These are phyloP conservation scores for Neocatenulostroma microsporum DNA, from an alignment of 2,329 filamentous ascomycete species.

Conservation along the genomic window DNA sequence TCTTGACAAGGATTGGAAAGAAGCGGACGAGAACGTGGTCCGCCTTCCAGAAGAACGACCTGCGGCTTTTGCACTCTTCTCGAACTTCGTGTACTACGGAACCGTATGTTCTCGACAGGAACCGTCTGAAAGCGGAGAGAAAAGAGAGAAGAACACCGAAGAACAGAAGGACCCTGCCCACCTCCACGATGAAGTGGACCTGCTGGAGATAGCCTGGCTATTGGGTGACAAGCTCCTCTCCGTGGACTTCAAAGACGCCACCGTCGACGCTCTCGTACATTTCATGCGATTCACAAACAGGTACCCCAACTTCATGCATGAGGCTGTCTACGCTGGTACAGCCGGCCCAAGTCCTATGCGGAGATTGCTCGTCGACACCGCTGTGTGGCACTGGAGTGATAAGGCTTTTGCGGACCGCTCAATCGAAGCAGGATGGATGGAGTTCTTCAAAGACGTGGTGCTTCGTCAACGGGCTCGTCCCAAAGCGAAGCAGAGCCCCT, in stretches of 20 bases:
- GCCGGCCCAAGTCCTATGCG: background rate
- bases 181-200: background rate
- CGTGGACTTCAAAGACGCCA: slow-evolving; percentile 15
- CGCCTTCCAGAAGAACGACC: slow-evolving; percentile 6
- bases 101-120: no score
- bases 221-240: slow-evolving; percentile 18
- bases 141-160: no score
- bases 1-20: slow-evolving; percentile 9
- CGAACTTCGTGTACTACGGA: slow-evolving; percentile 12
- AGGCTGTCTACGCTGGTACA: background rate
- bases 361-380: background rate
- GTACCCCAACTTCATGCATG: no score
- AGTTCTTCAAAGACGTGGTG: no score
- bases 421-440: no score
- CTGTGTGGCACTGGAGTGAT: background rate
- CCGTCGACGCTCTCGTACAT: slow-evolving; percentile 11
- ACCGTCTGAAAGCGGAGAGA: no score
- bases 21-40: slow-evolving; percentile 8
- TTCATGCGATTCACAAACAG: slow-evolving; percentile 1
- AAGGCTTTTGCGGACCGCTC: background rate
- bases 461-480: no score
- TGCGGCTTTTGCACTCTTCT: slow-evolving; percentile 11
- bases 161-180: no score
- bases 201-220: slow-evolving; percentile 9
- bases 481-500: no score